Base-by-base conservation (phyloP, 495 filamentous ascomycete species). In the Apodospora peruviana region DNA sequence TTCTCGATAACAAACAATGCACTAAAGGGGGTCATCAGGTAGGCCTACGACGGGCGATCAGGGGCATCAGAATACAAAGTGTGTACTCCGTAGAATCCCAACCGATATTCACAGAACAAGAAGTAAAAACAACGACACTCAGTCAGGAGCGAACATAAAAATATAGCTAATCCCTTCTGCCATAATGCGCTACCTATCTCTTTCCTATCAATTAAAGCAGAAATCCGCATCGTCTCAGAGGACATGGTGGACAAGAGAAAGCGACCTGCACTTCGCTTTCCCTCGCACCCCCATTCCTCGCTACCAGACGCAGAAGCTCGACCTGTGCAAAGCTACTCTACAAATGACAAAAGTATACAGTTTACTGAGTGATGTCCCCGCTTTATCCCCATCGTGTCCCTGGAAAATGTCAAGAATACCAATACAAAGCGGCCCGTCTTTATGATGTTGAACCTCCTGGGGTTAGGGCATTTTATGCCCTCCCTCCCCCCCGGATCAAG, bases 401-500 rank as follows among this genome's bases (percentile, higher is more conserved):
- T 41, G n/a, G 4, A 24, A 27, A 44, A 44, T 27, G 27, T 17
- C 22, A 11, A 4, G 18, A 44, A 44, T 29, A 29, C 41, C 41
- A 8, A 41, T 18, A 29, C 16, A 32, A 5, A 21, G 4, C 23
- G 16, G n/a, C 38, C 45, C 23, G 27, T 20, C n/a, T 11, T 21
- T 19, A 14, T 24, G 25, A 8, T 24, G 2, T n/a, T 45, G 45
- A 48, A 56, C 46, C 44, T n/a, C n/a, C n/a, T n/a, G 27, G 27
- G 27, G 27, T 14, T 40, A 48, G 51, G 53, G 51, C 53, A 59
- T 22, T 55, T 55, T 59, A 52, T 62, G 52, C 47, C 59, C 53
- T 45, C 50, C 56, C 43, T 52, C 47, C 41, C 27, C 27, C 29
- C 18, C 14, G 9, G 19, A n/a, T n/a, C n/a, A 41, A 22, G 10